A percentile compares a stretch with the other conserved stretches of the same genome.
Evolutionary conservation across 352 stramenopile genomes (phyloP).

Genomic region (Thraustochytrium sp.): DNA sequence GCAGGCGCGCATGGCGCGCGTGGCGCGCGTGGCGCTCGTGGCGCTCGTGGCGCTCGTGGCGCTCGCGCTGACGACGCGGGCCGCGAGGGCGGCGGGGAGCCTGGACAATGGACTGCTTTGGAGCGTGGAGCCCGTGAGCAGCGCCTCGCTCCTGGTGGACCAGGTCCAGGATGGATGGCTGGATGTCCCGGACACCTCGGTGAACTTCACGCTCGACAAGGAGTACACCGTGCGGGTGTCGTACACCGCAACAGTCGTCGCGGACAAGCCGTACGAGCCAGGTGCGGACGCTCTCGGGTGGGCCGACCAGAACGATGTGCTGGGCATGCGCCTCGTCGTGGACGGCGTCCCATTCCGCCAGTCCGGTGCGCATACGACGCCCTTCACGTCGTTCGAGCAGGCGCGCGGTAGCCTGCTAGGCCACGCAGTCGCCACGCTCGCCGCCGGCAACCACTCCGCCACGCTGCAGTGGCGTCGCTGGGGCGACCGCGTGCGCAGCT

Average conservation of each 20-base stretch:
- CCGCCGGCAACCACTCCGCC: constrained; percentile 47
- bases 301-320: neutral
- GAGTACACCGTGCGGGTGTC: neutral
- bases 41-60: neutral
- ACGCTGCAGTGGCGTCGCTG: constrained; percentile 41
- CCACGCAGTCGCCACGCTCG: constrained; percentile 47
- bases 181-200: neutral
- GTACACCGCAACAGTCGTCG: constrained; percentile 25
- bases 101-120: constrained; percentile 21
- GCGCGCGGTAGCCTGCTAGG: constrained; percentile 48
- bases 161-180: neutral
- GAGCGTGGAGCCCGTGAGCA: constrained; percentile 12
- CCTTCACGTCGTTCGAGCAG: constrained; percentile 51
- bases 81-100: neutral
- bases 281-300: constrained; percentile 1
- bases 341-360: constrained; percentile 51
- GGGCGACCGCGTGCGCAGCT: constrained; percentile 47
- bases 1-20: too few relatives aligned
- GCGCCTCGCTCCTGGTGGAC: neutral
- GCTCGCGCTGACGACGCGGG: neutral
- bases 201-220: constrained; percentile 8
- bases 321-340: constrained; percentile 46
- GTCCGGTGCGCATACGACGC: constrained; percentile 48
- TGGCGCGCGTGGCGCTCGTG: neutral
- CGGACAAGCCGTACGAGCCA: constrained; percentile 31